These are phyloP conservation scores for Rhododendron ovatum DNA, from an alignment of 148 eudicot species.

Conservation along the genomic window DNA sequence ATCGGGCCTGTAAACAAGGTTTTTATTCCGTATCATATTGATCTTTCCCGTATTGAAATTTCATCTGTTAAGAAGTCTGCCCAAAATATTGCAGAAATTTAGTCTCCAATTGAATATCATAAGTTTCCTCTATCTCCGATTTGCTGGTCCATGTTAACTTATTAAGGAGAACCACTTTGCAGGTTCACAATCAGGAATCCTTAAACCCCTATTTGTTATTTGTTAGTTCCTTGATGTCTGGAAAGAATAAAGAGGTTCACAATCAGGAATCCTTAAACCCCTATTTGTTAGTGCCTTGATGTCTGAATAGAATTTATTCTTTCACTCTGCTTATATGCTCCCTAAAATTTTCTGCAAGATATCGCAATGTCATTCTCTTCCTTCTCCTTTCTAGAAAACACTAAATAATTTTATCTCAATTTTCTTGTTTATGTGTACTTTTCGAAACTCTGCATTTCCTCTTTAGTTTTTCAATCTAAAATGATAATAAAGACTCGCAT, in stretches of 20 bases:
- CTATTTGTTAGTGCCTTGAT: neutral
- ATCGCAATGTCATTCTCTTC: neutral
- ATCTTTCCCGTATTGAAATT: neutral
- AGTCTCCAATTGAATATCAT: neutral
- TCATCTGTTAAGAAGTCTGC: neutral
- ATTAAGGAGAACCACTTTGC: neutral
- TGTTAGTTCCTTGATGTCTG: neutral
- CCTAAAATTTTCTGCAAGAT: neutral
- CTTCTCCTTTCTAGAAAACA: neutral
- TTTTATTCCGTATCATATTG: neutral
- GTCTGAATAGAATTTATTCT: neutral
- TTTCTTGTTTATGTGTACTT: neutral
- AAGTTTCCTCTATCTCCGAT: neutral
- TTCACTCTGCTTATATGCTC: neutral
- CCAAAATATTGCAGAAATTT: neutral
- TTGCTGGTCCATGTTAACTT: neutral
- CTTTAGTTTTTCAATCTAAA: neutral
- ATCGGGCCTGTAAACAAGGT: slow-evolving; percentile 99
- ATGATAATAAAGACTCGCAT: neutral
- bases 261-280: neutral
- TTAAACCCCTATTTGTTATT: neutral
- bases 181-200: neutral
- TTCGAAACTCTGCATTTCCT: neutral
- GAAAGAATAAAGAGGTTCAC: too few relatives aligned
- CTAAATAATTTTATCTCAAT: neutral